A percentile compares a stretch with the other conserved stretches of the same genome.
These are phyloP conservation scores for Apophysomyces elegans DNA, from an alignment of 371 early-diverging fungal species.

Conservation along the genomic window DNA sequence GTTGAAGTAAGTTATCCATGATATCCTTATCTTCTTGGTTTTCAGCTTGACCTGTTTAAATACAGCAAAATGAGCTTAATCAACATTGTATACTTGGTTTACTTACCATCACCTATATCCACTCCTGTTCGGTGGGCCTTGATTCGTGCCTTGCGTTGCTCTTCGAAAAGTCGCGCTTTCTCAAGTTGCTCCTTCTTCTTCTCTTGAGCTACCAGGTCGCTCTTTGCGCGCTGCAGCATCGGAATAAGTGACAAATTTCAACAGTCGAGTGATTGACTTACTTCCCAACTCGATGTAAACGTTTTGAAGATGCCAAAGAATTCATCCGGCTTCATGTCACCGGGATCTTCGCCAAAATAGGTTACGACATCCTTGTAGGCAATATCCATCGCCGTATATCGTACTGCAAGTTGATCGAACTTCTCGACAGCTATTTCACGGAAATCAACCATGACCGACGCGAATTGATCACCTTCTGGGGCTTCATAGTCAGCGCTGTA, in stretches of 20 bases:
- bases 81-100: neutral
- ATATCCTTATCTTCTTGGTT: constrained; percentile 76
- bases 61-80: neutral
- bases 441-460: constrained; percentile 53
- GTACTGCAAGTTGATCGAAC: constrained; percentile 54
- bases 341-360: constrained; percentile 85
- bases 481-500: constrained; percentile 47
- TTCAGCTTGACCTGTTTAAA: constrained; percentile 35
- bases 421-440: constrained; percentile 50
- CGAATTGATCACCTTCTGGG: constrained; percentile 45
- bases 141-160: constrained; percentile 47
- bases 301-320: constrained; percentile 89
- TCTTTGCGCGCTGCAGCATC: constrained; percentile 33
- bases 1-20: constrained; percentile 83
- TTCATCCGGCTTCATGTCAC: constrained; percentile 83
- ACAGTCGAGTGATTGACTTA: constrained; percentile 17
- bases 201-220: constrained; percentile 34
- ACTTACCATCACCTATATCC: constrained; percentile 45
- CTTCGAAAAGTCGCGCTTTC: constrained; percentile 43
- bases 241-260: neutral
- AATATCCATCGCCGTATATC: constrained; percentile 66
- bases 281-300: constrained; percentile 76
- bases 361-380: constrained; percentile 70
- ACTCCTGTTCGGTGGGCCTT: constrained; percentile 34
- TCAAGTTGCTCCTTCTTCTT: constrained; percentile 46